These are phyloP conservation scores for Penicillium canescens DNA, from an alignment of 495 filamentous ascomycete genomes.

Conservation along the genomic window DNA sequence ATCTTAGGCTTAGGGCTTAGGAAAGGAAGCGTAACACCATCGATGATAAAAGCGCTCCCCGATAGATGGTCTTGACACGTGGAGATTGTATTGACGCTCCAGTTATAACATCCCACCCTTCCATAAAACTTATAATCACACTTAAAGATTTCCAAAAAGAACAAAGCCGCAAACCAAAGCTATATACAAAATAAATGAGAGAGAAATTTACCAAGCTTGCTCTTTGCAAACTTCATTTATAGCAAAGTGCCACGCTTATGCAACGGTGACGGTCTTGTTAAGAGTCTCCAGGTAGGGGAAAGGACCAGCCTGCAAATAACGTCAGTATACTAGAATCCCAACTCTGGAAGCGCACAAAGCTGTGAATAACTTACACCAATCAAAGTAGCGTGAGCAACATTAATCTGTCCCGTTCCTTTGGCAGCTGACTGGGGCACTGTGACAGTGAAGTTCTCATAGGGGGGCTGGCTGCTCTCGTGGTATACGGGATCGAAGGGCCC, in stretches of 20 bases:
- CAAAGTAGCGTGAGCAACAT: conserved; percentile 35
- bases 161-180: neutral
- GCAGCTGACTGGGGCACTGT: conserved; percentile 20
- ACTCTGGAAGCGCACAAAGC: neutral
- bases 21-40: too few relatives aligned
- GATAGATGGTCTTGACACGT: too few relatives aligned
- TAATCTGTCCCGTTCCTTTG: conserved; percentile 26
- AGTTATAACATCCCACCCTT: neutral
- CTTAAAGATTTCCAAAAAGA: neutral
- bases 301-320: conserved; percentile 16
- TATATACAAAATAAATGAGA: neutral
- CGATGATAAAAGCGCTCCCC: too few relatives aligned
- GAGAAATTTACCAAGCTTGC: neutral
- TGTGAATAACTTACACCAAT: conserved; percentile 33
- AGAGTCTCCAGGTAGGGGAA: conserved; percentile 19
- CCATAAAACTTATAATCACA: neutral
- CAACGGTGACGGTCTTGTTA: conserved; percentile 15
- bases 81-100: too few relatives aligned
- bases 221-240: neutral
- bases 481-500: conserved; percentile 33
- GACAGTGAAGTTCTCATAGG: conserved; percentile 43
- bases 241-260: neutral
- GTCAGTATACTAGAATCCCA: neutral
- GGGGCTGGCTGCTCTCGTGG: conserved; percentile 24
- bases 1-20: too few relatives aligned